Conservation (phyloP, 75 land plant genomes). For the Pinus taeda region DNA sequence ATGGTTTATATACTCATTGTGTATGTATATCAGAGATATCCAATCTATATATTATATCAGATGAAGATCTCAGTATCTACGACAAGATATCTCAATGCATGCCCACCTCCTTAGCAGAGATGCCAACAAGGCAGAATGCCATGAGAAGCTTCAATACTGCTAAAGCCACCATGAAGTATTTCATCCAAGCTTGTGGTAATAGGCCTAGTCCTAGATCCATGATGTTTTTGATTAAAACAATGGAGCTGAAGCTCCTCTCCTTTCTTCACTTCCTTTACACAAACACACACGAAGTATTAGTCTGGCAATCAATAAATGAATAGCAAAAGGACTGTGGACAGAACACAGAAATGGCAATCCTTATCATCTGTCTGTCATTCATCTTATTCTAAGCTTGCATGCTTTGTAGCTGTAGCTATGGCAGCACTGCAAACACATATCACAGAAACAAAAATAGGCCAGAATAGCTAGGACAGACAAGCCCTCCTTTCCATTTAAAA, state of each 20-base stretch:
- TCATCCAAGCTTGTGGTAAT: neutral
- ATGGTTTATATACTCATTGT: too few relatives aligned
- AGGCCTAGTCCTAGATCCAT: neutral
- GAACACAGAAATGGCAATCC: too few relatives aligned
- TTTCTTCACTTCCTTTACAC: too few relatives aligned
- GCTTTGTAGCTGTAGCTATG: too few relatives aligned
- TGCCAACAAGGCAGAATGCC: neutral
- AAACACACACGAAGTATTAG: neutral
- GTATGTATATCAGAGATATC: neutral
- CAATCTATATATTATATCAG: neutral
- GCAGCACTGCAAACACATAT: neutral
- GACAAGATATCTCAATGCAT: neutral
- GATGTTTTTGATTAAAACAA: neutral
- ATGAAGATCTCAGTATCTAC: neutral
- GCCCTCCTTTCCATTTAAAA: too few relatives aligned
- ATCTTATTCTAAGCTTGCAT: too few relatives aligned
- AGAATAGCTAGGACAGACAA: too few relatives aligned
- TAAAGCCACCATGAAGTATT: neutral
- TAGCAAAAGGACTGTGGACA: too few relatives aligned
- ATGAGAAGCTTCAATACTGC: neutral
- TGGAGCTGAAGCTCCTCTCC: neutral
- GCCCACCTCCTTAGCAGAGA: conserved; percentile 10
- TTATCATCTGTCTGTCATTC: too few relatives aligned
- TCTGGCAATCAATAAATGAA: too few relatives aligned
- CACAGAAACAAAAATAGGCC: too few relatives aligned